phyloP scores from a whole-genome alignment of 2,329 filamentous ascomycete species.

The Colletotrichum somersetense region DNA sequence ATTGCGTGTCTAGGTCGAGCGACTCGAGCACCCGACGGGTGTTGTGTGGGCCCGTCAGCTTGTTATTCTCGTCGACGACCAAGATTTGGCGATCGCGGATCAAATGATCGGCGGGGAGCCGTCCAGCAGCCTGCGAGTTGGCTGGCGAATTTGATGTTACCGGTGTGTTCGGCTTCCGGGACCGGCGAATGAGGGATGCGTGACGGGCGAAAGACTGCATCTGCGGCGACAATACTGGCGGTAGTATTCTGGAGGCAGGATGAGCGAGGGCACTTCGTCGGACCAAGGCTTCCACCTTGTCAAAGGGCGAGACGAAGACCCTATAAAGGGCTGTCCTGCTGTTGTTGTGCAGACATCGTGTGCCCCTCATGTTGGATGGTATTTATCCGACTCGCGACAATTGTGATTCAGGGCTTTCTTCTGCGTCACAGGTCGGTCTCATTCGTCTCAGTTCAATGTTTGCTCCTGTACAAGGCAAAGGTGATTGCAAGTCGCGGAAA shows the following conservation, averaged over 20 bases:
- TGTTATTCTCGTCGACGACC: constrained; percentile 56
- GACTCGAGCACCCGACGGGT: constrained; percentile 57
- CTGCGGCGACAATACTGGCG: constrained; percentile 1
- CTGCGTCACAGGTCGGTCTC: not conserved
- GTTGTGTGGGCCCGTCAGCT: constrained; percentile 54
- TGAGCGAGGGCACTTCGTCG: constrained; percentile 43
- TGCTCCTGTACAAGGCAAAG: not conserved
- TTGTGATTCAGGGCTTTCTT: constrained; percentile 1
- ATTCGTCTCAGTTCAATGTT: constrained; percentile 3
- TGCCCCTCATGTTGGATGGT: constrained; percentile 57
- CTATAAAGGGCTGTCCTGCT: constrained; percentile 60
- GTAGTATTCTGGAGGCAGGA: constrained; percentile 14
- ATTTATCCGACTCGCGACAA: not conserved
- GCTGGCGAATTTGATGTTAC: not conserved
- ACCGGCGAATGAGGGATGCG: constrained; percentile 17
- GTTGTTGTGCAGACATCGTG: constrained; percentile 57
- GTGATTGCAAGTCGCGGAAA: constrained; percentile 3
- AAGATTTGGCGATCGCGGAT: constrained; percentile 59
- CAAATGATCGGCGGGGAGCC: constrained; percentile 51
- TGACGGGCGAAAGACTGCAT: constrained; percentile 22
- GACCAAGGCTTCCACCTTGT: constrained; percentile 46
- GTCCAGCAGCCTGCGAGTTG: not conserved
- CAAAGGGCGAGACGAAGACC: constrained; percentile 58
- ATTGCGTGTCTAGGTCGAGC: constrained; percentile 51
- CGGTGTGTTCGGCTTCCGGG: constrained; percentile 20